A percentile compares a stretch with the other conserved stretches of the same genome.
Conservation (phyloP, 306 rosid genomes). For the Trichosanthes truncata region DNA sequence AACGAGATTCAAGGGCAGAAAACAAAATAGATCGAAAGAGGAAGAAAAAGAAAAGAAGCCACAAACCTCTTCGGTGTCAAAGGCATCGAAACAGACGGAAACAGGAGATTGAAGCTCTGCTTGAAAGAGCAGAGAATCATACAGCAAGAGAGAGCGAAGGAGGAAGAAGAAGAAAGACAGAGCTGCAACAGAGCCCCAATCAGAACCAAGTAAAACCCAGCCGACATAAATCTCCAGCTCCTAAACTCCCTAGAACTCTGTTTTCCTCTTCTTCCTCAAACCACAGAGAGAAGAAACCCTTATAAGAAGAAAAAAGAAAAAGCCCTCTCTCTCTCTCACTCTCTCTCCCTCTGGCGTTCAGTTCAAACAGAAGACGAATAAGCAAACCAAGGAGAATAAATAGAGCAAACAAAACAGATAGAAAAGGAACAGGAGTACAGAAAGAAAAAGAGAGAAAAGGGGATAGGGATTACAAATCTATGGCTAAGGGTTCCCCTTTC, state of each 20-base stretch:
- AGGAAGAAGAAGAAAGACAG: slow-evolving; percentile 19
- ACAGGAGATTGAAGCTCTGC: slow-evolving; percentile 28
- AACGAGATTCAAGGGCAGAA: background rate
- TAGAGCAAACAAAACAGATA: no score
- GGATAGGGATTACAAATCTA: slow-evolving; percentile 8
- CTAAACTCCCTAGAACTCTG: slow-evolving; percentile 15
- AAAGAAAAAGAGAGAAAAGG: background rate
- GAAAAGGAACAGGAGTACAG: no score
- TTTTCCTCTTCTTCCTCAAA: slow-evolving; percentile 1
- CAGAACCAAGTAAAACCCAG: slow-evolving; percentile 46
- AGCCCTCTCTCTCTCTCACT: background rate
- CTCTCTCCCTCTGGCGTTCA: no score
- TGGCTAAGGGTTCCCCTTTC: slow-evolving; percentile 1
- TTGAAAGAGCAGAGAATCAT: slow-evolving; percentile 26
- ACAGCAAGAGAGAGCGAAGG: slow-evolving; percentile 7
- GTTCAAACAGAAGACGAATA: background rate
- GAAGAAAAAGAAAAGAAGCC: background rate
- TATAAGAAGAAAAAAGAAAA: background rate
- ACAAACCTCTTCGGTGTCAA: slow-evolving; percentile 65
- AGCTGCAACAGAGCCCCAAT: slow-evolving; percentile 62
- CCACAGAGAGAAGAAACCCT: background rate
- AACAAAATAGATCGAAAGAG: background rate
- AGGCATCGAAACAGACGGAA: slow-evolving; percentile 65
- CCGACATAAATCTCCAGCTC: slow-evolving; percentile 66
- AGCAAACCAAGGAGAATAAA: background rate